Evolutionary conservation across 148 eudicot genomes (phyloP).

Genomic region (Rhododendron ovatum): DNA sequence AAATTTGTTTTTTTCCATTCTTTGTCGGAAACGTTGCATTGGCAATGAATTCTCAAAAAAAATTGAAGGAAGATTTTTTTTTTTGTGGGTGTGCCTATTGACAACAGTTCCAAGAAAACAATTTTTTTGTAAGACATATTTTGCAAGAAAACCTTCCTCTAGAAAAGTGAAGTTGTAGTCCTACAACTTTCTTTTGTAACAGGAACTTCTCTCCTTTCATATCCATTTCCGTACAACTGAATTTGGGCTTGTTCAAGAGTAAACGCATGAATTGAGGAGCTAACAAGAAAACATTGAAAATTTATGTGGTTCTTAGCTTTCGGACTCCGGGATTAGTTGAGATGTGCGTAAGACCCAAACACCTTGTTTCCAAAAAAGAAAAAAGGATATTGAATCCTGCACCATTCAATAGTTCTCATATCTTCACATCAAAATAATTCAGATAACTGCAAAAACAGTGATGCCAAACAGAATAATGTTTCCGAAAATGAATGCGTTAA

Average conservation of each 20-base stretch:
- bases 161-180: background rate
- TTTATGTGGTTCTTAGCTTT: too few relatives aligned
- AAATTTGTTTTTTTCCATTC: too few relatives aligned
- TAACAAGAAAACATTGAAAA: too few relatives aligned
- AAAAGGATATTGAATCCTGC: background rate
- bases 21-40: background rate
- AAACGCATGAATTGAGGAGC: background rate
- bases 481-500: background rate
- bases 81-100: too few relatives aligned
- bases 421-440: background rate
- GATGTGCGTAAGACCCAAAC: background rate
- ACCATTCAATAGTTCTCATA: background rate
- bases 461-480: background rate
- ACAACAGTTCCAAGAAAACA: too few relatives aligned
- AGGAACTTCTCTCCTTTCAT: background rate
- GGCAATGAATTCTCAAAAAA: too few relatives aligned
- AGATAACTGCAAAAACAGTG: background rate
- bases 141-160: background rate
- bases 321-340: background rate
- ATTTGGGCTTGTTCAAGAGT: background rate
- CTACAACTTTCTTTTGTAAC: background rate
- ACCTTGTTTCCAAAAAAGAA: background rate
- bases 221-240: background rate
- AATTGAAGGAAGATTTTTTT: background rate
- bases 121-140: background rate